Percentiles rank a stretch among this genome's conserved stretches.
These are phyloP conservation scores for Xylaria sp. DNA, from an alignment of 2,329 filamentous ascomycete genomes.

Conservation along the genomic window DNA sequence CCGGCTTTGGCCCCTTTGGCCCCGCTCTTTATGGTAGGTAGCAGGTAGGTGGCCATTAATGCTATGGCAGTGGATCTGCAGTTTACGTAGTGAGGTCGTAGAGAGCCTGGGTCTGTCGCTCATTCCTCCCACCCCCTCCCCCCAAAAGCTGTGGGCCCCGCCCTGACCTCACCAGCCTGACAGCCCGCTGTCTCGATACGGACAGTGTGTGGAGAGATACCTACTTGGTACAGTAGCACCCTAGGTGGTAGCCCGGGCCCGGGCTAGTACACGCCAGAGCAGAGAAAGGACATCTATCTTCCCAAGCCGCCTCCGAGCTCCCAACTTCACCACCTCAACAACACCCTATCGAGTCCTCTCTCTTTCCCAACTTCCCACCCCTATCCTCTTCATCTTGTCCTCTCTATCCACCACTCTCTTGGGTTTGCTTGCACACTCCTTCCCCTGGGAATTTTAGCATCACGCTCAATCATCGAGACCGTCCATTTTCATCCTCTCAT, in stretches of 20 bases:
- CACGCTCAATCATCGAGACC: constrained; percentile 50
- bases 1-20: constrained; percentile 11
- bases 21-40: neutral
- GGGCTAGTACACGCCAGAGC: neutral
- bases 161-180: constrained; percentile 39
- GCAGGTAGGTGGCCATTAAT: neutral
- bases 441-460: constrained; percentile 49
- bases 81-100: neutral
- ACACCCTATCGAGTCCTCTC: constrained; percentile 29
- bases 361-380: constrained; percentile 43
- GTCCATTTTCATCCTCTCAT: constrained; percentile 59
- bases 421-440: constrained; percentile 49
- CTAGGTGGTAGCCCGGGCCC: neutral
- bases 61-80: neutral
- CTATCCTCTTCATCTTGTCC: constrained; percentile 31
- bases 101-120: constrained; percentile 4
- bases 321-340: constrained; percentile 40
- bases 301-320: constrained; percentile 43
- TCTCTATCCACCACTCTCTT: constrained; percentile 43
- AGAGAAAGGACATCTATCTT: constrained; percentile 39
- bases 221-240: neutral
- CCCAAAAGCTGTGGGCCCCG: constrained; percentile 29
- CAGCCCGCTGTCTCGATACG: constrained; percentile 29
- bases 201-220: constrained; percentile 33
- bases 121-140: constrained; percentile 16